Evolutionary conservation across 192 early-diverging fungal species (phyloP), one percentile per base, ranked within the genome.

Genomic region (Endogone sp.): DNA sequence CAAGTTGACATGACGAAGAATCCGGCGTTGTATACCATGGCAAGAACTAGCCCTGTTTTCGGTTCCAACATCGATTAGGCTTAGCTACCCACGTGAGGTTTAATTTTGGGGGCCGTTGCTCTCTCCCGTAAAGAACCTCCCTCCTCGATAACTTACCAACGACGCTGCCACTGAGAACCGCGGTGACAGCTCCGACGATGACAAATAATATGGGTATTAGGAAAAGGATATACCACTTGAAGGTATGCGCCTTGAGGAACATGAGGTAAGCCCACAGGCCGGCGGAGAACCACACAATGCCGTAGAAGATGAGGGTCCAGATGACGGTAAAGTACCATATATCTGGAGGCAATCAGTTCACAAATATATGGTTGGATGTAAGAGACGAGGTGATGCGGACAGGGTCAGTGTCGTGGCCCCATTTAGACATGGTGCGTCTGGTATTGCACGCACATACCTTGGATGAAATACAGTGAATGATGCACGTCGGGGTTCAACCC

Each of bases 1-100:
- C 89, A 91, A 9, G 85, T 84, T n/a, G 88, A 86, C 87, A 91
- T 88, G 29, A 77, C 76, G 75, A 89, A 89, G 25, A 74, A 75
- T 4, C 89, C 89, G 23, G 86, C 77, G 59, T 82, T 84, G 69
- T 91, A 91, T 0, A 89, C 74, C 25, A 79, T 76, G 8, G 81
- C 79, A 22, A 91, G 75, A 2, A 85, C 79, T 22, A 84, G 65
- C 8, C 89, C 89, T 90, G 68, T 8, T 44, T 44, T 44, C n/a
- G n/a, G n/a, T n/a, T n/a, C 30, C 25, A 20, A 24, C 24, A 24
- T 31, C 16, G 11, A n/a, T 28, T 21, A 3, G 16, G 3, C 26
- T 2, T 58, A 3, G 23, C 29, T 64, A 1, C 28, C 25, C 25
- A 37, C 2, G 56, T 20, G 56, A 56, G 56, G 56, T 27, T 60